A percentile compares a stretch with the other conserved stretches of the same genome.
phyloP scores from a whole-genome alignment of 2,329 filamentous ascomycete species.

The Hyphodiscus sp. region DNA sequence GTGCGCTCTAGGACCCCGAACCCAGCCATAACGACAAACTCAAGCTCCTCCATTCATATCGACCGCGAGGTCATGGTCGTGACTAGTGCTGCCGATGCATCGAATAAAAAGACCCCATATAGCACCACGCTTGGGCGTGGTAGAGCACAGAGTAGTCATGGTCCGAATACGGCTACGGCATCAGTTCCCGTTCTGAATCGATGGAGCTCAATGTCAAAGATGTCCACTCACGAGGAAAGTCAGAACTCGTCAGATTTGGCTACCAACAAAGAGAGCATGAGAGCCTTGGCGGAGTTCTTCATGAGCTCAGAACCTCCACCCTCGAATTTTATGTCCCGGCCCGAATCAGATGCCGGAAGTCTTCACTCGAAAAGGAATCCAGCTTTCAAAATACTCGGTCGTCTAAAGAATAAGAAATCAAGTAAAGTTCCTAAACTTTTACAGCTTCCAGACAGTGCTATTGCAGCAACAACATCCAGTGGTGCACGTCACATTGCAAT shows the following conservation, averaged over 20 bases:
- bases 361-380: slow-evolving; percentile 30
- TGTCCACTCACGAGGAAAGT: slow-evolving; percentile 2
- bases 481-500: slow-evolving; percentile 55
- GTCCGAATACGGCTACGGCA: not conserved
- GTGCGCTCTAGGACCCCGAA: slow-evolving; percentile 9
- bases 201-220: slow-evolving; percentile 8
- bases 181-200: not conserved
- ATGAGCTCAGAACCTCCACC: slow-evolving; percentile 39
- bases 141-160: slow-evolving; percentile 4
- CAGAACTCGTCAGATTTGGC: not conserved
- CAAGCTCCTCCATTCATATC: slow-evolving; percentile 12
- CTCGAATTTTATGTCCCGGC: slow-evolving; percentile 44
- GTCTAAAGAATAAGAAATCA: slow-evolving; percentile 25
- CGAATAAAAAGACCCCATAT: not conserved
- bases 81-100: slow-evolving; percentile 3
- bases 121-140: slow-evolving; percentile 1
- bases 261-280: slow-evolving; percentile 22
- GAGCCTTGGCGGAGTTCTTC: slow-evolving; percentile 42
- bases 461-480: slow-evolving; percentile 45
- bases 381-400: slow-evolving; percentile 37
- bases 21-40: slow-evolving; percentile 1
- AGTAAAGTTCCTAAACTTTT: slow-evolving; percentile 29
- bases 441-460: slow-evolving; percentile 47
- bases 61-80: slow-evolving; percentile 12
- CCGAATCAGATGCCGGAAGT: slow-evolving; percentile 30